phyloP scores from a whole-genome alignment of 1,284 basidiomycete genomes.

The Inonotus hispidus region DNA sequence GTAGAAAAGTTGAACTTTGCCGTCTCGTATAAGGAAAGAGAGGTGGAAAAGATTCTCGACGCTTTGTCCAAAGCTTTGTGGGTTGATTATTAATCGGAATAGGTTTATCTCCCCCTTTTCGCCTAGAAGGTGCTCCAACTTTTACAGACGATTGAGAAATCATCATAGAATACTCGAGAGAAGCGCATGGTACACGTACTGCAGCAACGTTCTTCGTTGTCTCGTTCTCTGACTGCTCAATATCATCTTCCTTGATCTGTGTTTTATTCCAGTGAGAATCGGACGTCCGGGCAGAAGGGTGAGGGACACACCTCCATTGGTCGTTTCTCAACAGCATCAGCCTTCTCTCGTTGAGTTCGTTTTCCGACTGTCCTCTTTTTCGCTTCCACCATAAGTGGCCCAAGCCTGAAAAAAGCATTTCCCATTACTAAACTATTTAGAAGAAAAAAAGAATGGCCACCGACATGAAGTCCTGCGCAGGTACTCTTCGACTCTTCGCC shows the following conservation, averaged over 20 bases:
- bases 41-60: constrained; percentile 94
- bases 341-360: constrained; percentile 68
- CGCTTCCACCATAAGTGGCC: constrained; percentile 71
- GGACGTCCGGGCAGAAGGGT: neutral
- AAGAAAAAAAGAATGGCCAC: constrained; percentile 23
- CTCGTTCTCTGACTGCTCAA: constrained; percentile 72
- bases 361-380: constrained; percentile 59
- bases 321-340: constrained; percentile 57
- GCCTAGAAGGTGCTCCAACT: constrained; percentile 55
- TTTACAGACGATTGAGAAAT: neutral
- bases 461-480: constrained; percentile 77
- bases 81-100: constrained; percentile 83
- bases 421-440: neutral
- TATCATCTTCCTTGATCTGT: constrained; percentile 65
- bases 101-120: constrained; percentile 57
- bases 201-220: constrained; percentile 72
- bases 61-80: constrained; percentile 82
- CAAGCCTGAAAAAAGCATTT: constrained; percentile 48
- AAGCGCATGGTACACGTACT: constrained; percentile 34
- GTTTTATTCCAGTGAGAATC: neutral
- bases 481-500: constrained; percentile 68
- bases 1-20: constrained; percentile 66
- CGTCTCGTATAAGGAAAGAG: constrained; percentile 86
- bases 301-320: constrained; percentile 51
- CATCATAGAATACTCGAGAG: neutral